Conservation (phyloP, 1,139 yeast genomes). For the Pichia sp. region DNA sequence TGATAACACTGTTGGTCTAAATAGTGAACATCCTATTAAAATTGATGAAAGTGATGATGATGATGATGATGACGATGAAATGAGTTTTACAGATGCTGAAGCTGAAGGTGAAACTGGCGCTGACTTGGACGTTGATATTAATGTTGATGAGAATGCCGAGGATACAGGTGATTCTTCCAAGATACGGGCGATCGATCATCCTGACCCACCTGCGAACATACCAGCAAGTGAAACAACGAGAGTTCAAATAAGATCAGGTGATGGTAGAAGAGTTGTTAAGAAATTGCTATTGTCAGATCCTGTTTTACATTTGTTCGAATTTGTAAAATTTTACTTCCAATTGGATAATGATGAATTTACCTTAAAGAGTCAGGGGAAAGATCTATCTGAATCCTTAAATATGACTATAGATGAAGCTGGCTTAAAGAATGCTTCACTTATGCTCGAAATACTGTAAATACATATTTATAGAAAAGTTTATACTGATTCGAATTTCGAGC, state of each 20-base stretch:
- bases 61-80: slow-evolving; percentile 17
- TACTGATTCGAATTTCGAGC: too few species aligned
- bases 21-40: slow-evolving; percentile 15
- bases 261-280: slow-evolving; percentile 76
- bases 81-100: slow-evolving; percentile 22
- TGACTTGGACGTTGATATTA: slow-evolving; percentile 13
- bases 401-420: slow-evolving; percentile 70
- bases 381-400: slow-evolving; percentile 45
- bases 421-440: slow-evolving; percentile 70
- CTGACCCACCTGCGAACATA: slow-evolving; percentile 45
- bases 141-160: slow-evolving; percentile 14
- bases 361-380: slow-evolving; percentile 58
- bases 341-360: slow-evolving; percentile 45
- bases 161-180: slow-evolving; percentile 17
- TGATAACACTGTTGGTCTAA: slow-evolving; percentile 11
- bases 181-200: slow-evolving; percentile 30
- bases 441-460: slow-evolving; percentile 47
- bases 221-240: slow-evolving; percentile 56
- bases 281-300: slow-evolving; percentile 53
- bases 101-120: slow-evolving; percentile 16
- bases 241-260: slow-evolving; percentile 80
- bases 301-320: slow-evolving; percentile 55
- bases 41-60: not conserved
- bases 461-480: too few species aligned
- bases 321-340: slow-evolving; percentile 45